These are phyloP conservation scores for Pseudomassariella vexata DNA, from an alignment of 2,329 filamentous ascomycete genomes.

Conservation along the genomic window DNA sequence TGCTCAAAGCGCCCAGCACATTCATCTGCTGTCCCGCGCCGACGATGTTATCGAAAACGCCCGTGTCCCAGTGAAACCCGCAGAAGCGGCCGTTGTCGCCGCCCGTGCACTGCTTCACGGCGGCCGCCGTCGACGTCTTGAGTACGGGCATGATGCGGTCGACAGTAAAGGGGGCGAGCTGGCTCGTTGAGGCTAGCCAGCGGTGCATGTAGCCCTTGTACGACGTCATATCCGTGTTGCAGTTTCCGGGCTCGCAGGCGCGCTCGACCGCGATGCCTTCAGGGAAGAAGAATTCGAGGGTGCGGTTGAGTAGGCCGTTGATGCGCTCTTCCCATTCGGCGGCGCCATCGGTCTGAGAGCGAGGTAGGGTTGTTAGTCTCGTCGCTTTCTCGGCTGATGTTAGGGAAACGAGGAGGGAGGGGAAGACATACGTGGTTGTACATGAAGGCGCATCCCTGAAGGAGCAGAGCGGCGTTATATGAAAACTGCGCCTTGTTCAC, in stretches of 20 bases:
- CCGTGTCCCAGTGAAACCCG: constrained; percentile 54
- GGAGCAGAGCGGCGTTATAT: constrained; percentile 58
- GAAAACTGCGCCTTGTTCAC: constrained; percentile 61
- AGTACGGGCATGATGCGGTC: constrained; percentile 53
- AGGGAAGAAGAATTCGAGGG: constrained; percentile 47
- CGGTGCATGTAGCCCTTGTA: constrained; percentile 68
- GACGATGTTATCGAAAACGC: constrained; percentile 33
- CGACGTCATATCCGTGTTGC: constrained; percentile 65
- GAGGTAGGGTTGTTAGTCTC: constrained; percentile 11
- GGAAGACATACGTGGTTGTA: constrained; percentile 51
- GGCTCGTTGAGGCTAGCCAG: constrained; percentile 56
- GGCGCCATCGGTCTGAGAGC: constrained; percentile 41
- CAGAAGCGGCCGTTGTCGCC: constrained; percentile 54
- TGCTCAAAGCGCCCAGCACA: constrained; percentile 44
- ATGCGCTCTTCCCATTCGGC: constrained; percentile 50
- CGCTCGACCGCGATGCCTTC: constrained; percentile 59
- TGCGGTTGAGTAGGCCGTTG: constrained; percentile 46
- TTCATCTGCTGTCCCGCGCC: constrained; percentile 54
- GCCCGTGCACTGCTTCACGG: constrained; percentile 57
- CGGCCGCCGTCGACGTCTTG: constrained; percentile 50
- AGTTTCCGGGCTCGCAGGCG: constrained; percentile 58
- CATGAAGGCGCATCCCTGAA: constrained; percentile 62
- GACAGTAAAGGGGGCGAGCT: constrained; percentile 56
- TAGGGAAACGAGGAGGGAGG: background rate
- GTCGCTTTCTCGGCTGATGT: no score